phyloP scores from a whole-genome alignment of 768 basidiomycete species.

The Vararia minispora region DNA sequence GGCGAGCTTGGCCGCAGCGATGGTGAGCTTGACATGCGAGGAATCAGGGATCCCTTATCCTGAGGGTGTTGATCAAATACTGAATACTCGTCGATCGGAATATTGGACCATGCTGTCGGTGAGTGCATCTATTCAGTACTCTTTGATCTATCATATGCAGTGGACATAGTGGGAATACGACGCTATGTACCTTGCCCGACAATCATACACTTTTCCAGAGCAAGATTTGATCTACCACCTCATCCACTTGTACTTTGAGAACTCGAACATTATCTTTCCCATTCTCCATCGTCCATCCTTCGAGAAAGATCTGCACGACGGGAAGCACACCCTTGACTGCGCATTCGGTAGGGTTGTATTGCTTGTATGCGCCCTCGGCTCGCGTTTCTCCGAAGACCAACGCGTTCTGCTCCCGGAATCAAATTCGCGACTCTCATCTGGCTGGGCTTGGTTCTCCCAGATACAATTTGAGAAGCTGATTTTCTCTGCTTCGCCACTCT shows the following conservation, averaged over 20 bases:
- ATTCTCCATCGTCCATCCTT: conserved; percentile 40
- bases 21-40: conserved; percentile 30
- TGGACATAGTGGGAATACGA: conserved; percentile 11
- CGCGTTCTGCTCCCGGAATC: conserved; percentile 26
- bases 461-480: conserved; percentile 50
- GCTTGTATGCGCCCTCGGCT: conserved; percentile 38
- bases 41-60: conserved; percentile 19
- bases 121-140: conserved; percentile 12
- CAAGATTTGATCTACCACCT: conserved; percentile 28
- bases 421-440: conserved; percentile 22
- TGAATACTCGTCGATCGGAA: conserved; percentile 30
- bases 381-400: conserved; percentile 41
- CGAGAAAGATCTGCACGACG: conserved; percentile 24
- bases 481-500: conserved; percentile 44
- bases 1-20: conserved; percentile 29
- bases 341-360: conserved; percentile 35
- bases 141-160: background rate
- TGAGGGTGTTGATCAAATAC: conserved; percentile 3
- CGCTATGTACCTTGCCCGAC: background rate
- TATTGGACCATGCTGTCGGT: conserved; percentile 41
- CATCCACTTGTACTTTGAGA: conserved; percentile 37
- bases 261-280: conserved; percentile 31
- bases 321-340: conserved; percentile 29
- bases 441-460: conserved; percentile 44
- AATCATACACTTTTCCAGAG: conserved; percentile 19